Conservation (phyloP, 495 filamentous ascomycete genomes). For the Penicillium bovifimosum region DNA sequence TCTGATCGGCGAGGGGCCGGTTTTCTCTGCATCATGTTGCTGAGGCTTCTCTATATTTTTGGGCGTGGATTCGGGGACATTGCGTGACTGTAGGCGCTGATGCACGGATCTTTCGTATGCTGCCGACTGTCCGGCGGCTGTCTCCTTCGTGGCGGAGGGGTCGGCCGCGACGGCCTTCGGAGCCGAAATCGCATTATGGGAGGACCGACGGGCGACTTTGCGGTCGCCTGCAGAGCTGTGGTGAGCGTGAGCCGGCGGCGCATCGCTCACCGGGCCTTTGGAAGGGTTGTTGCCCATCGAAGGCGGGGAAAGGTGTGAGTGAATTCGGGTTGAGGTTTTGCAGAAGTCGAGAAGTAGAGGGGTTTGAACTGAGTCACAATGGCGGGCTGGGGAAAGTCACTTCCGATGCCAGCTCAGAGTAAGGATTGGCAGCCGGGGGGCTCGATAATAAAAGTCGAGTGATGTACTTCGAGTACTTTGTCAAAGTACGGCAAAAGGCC, state of each 20-base stretch:
- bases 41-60: conserved; percentile 18
- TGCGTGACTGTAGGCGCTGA: conserved; percentile 38
- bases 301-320: conserved; percentile 22
- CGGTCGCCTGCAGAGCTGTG: conserved; percentile 27
- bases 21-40: conserved; percentile 18
- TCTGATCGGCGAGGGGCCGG: conserved; percentile 20
- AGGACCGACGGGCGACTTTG: conserved; percentile 37
- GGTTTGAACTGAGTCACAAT: conserved; percentile 14
- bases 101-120: conserved; percentile 32
- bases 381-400: conserved; percentile 18
- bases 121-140: conserved; percentile 37
- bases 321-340: conserved; percentile 1
- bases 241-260: conserved; percentile 23
- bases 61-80: conserved; percentile 22
- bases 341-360: conserved; percentile 6
- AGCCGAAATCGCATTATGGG: conserved; percentile 35
- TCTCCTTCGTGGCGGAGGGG: conserved; percentile 39
- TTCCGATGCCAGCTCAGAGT: conserved; percentile 12
- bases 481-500: conserved; percentile 13
- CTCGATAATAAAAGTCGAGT: conserved; percentile 2
- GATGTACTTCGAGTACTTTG: conserved; percentile 2
- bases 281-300: conserved; percentile 49
- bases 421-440: conserved; percentile 3
- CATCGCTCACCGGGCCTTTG: conserved; percentile 39
- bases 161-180: conserved; percentile 39